These are phyloP conservation scores for Xanthoconium stramineum DNA, from an alignment of 768 basidiomycete genomes.

Conservation along the genomic window DNA sequence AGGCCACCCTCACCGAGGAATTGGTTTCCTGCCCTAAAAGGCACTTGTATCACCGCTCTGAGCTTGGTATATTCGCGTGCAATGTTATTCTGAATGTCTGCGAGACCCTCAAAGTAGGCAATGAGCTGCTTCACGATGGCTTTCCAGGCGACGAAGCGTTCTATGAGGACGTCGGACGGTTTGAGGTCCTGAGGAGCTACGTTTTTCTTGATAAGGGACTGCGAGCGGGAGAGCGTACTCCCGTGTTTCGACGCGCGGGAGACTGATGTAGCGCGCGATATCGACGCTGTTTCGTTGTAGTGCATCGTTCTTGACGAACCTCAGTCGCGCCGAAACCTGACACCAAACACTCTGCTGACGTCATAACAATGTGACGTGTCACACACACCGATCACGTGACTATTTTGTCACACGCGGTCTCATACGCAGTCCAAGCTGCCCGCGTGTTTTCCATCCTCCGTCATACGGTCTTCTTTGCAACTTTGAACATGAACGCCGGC, in stretches of 20 bases:
- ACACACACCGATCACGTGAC: slow-evolving; percentile 15
- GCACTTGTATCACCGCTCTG: slow-evolving; percentile 94
- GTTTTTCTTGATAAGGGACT: slow-evolving; percentile 93
- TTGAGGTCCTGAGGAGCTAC: slow-evolving; percentile 85
- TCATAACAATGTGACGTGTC: slow-evolving; percentile 25
- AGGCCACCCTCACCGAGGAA: slow-evolving; percentile 97
- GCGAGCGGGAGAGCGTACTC: slow-evolving; percentile 73
- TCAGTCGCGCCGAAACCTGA: no score
- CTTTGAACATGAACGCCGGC: slow-evolving; percentile 62
- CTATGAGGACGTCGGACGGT: slow-evolving; percentile 95
- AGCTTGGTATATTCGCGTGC: slow-evolving; percentile 92
- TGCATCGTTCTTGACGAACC: slow-evolving; percentile 19
- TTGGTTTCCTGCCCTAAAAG: slow-evolving; percentile 93
- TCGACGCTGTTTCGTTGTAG: slow-evolving; percentile 45
- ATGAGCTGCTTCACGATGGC: slow-evolving; percentile 94
- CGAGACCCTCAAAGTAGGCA: slow-evolving; percentile 67
- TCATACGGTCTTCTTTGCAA: slow-evolving; percentile 13
- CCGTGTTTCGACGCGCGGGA: slow-evolving; percentile 62
- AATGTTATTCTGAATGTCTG: slow-evolving; percentile 91
- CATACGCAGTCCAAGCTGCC: not conserved
- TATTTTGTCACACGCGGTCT: not conserved
- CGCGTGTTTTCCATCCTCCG: slow-evolving; percentile 9
- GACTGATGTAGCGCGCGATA: slow-evolving; percentile 70
- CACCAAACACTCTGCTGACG: slow-evolving; percentile 6
- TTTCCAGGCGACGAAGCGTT: slow-evolving; percentile 93